Percentiles rank a stretch among this genome's conserved stretches.
These are phyloP conservation scores for Neurospora sp. DNA, from an alignment of 495 filamentous ascomycete genomes.

Conservation along the genomic window DNA sequence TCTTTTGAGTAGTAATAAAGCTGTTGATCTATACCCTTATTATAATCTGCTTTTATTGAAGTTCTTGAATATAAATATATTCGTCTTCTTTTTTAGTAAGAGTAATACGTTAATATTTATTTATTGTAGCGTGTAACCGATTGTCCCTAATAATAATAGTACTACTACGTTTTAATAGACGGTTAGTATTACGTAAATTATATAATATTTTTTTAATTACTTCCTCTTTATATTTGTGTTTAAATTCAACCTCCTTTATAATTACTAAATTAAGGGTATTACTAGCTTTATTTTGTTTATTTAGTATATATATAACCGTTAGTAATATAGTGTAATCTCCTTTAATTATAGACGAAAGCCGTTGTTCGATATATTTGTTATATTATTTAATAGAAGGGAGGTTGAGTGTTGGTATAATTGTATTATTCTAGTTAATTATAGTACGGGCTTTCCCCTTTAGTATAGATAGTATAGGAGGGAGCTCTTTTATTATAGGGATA, in stretches of 20 bases:
- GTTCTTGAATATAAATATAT: not conserved
- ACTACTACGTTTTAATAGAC: not conserved
- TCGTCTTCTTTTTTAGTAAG: not conserved
- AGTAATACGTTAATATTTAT: not conserved
- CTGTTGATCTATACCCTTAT: not conserved
- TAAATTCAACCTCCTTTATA: not conserved
- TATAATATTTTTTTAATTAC: not conserved
- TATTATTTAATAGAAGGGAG: too few relatives aligned
- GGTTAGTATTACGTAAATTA: not conserved
- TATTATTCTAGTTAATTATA: too few relatives aligned
- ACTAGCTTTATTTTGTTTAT: not conserved
- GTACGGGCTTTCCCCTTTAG: too few relatives aligned
- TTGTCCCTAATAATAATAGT: not conserved
- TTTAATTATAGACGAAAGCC: too few relatives aligned
- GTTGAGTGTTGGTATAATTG: too few relatives aligned
- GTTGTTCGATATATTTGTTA: too few relatives aligned
- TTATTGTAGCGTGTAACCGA: not conserved
- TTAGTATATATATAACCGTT: too few relatives aligned
- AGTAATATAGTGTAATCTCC: too few relatives aligned
- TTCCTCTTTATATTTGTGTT: not conserved
- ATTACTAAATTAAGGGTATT: not conserved
- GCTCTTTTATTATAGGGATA: too few relatives aligned
- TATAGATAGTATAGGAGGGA: too few relatives aligned
- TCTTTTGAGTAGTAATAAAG: not conserved
- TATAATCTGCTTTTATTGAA: too few relatives aligned